Evolutionary conservation across 2,329 filamentous ascomycete species (phyloP).

Genomic region (Myriosclerotinia curreyana): DNA sequence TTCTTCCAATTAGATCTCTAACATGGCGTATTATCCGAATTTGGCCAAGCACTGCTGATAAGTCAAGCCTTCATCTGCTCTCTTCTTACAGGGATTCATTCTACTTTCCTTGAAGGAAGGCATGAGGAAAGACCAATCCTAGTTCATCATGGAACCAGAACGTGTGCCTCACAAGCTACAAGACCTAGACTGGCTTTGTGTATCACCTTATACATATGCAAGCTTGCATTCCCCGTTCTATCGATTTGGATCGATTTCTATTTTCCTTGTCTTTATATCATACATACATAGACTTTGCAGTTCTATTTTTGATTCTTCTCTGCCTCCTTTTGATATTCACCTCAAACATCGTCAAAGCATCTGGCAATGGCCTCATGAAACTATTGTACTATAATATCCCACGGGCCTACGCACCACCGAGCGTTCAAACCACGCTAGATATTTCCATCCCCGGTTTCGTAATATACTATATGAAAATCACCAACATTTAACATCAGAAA

Average conservation of each 20-base stretch:
- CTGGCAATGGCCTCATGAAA: slow-evolving; percentile 30
- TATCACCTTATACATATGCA: slow-evolving; percentile 23
- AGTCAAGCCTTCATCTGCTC: slow-evolving; percentile 11
- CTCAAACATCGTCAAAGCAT: slow-evolving; percentile 19
- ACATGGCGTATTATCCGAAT: slow-evolving; percentile 1
- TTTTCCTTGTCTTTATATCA: slow-evolving; percentile 1
- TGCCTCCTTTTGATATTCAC: slow-evolving; percentile 21
- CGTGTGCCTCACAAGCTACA: slow-evolving; percentile 9
- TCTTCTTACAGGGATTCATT: slow-evolving; percentile 13
- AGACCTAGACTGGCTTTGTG: background rate
- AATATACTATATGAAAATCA: slow-evolving; percentile 10
- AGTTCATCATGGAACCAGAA: slow-evolving; percentile 8
- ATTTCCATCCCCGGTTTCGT: slow-evolving; percentile 1
- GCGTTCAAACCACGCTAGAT: slow-evolving; percentile 23
- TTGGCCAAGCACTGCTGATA: slow-evolving; percentile 8
- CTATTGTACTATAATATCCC: slow-evolving; percentile 16
- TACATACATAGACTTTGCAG: background rate
- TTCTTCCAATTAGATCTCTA: slow-evolving; percentile 10
- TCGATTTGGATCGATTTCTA: background rate
- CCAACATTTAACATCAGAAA: slow-evolving; percentile 8
- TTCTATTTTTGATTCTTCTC: slow-evolving; percentile 10
- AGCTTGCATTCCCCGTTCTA: slow-evolving; percentile 1
- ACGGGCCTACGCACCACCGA: slow-evolving; percentile 26
- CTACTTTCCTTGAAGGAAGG: slow-evolving; percentile 16
- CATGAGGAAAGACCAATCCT: slow-evolving; percentile 8